phyloP scores from a whole-genome alignment of 306 rosid species.

The cucumber (Cucumis sativus) region Cucumber_9930_V3 NC_026656.2:1080001-1080500 shows the following conservation, averaged over 20 bases:
- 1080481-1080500: background rate
- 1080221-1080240: background rate
- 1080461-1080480: background rate
- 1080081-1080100: background rate
- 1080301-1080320: too few relatives aligned
- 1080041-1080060: background rate
- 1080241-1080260: too few relatives aligned
- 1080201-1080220: background rate
- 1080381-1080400: background rate
- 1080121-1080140: background rate
- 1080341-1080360: too few relatives aligned
- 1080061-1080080: background rate
- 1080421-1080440: background rate
- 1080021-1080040: background rate
- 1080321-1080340: too few relatives aligned
- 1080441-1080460: background rate
- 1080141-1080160: background rate
- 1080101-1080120: background rate
- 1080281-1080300: too few relatives aligned
- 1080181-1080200: background rate
- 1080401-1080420: background rate
- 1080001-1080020: background rate
- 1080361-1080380: too few relatives aligned
- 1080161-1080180: background rate
- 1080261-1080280: too few relatives aligned